Percentiles rank a stretch among this genome's conserved stretches.
phyloP scores from a whole-genome alignment of 2,329 filamentous ascomycete species.

The Penicillium expansum region DNA sequence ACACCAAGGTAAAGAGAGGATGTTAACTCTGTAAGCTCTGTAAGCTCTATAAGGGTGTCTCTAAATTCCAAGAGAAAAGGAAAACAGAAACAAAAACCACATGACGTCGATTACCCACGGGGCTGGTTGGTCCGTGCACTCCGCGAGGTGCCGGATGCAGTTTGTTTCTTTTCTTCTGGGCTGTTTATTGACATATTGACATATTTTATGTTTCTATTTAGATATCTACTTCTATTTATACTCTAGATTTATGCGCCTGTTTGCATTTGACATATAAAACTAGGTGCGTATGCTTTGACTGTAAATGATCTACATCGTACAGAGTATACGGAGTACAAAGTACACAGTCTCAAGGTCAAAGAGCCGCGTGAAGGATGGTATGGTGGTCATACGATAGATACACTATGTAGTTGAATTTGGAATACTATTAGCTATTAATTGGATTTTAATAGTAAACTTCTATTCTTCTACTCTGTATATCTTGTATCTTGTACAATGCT shows the following conservation, averaged over 20 bases:
- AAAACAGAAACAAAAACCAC: conserved; percentile 1
- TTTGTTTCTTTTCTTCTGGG: neutral
- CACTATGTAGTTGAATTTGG: neutral
- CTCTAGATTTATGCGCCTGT: neutral
- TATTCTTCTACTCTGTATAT: neutral
- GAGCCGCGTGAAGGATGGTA: neutral
- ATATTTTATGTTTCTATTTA: neutral
- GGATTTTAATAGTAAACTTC: neutral
- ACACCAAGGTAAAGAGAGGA: neutral
- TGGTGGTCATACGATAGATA: neutral
- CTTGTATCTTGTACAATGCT: neutral
- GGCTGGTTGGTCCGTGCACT: conserved; percentile 13
- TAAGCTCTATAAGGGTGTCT: neutral
- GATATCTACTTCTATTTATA: neutral
- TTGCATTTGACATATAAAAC: neutral
- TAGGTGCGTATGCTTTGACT: neutral
- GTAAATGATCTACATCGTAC: neutral
- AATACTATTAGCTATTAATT: neutral
- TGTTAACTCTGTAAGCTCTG: neutral
- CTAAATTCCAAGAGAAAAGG: neutral
- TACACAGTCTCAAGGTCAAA: neutral
- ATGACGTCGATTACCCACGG: conserved; percentile 23
- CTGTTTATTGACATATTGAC: neutral
- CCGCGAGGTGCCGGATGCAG: conserved; percentile 23
- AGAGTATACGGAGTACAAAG: neutral